phyloP scores from a whole-genome alignment of 805 yeast species.

The Helenozyma rhizophorensis region DNA sequence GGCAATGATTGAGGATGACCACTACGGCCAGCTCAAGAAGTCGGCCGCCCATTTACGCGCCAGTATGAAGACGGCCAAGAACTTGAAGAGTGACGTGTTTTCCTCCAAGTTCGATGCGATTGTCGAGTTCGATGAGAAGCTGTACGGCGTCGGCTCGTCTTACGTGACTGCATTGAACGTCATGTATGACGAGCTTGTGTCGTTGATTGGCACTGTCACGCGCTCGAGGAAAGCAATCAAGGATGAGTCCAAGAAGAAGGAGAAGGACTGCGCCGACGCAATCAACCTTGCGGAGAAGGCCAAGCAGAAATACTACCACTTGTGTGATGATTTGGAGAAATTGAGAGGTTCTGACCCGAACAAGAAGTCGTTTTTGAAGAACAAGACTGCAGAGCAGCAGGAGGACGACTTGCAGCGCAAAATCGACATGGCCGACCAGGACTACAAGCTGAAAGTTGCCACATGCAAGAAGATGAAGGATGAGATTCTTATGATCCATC shows the following conservation, averaged over 20 bases:
- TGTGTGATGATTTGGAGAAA: constrained; percentile 84
- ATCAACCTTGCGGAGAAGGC: constrained; percentile 87
- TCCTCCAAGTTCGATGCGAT: constrained; percentile 61
- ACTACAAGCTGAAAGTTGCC: constrained; percentile 74
- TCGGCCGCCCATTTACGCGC: constrained; percentile 55
- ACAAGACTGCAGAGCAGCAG: constrained; percentile 76
- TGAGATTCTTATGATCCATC: constrained; percentile 63
- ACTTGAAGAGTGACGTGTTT: constrained; percentile 62
- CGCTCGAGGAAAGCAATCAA: constrained; percentile 71
- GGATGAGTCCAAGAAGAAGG: constrained; percentile 77
- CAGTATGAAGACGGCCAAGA: constrained; percentile 37
- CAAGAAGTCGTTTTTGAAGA: constrained; percentile 75
- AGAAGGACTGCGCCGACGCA: constrained; percentile 80
- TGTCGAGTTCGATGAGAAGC: constrained; percentile 72
- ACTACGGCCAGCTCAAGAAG: constrained; percentile 69
- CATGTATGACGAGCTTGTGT: constrained; percentile 79
- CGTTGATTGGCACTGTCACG: constrained; percentile 66
- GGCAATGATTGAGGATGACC: constrained; percentile 74
- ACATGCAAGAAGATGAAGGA: constrained; percentile 69
- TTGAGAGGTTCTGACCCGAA: constrained; percentile 77
- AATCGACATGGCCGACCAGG: constrained; percentile 80
- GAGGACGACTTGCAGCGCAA: constrained; percentile 85
- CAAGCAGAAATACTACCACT: constrained; percentile 61
- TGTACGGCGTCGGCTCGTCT: constrained; percentile 63
- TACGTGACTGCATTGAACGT: constrained; percentile 75